A percentile compares a stretch with the other conserved stretches of the same genome.
Conservation (phyloP, 345 rosid species). For the Eucalyptus curtisii region DNA sequence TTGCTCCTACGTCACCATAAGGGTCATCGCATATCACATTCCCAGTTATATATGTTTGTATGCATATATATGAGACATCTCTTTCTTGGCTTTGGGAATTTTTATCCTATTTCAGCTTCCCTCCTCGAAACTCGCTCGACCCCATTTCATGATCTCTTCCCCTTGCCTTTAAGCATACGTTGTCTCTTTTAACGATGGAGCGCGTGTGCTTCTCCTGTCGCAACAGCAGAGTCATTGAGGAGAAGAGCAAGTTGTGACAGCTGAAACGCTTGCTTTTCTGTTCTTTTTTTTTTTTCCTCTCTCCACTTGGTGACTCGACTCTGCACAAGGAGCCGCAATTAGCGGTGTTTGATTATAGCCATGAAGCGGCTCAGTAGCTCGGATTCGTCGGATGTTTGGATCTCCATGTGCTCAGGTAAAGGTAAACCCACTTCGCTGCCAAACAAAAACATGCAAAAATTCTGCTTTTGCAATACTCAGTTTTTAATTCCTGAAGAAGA, state of each 20-base stretch:
- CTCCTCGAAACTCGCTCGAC: not conserved
- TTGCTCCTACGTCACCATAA: not conserved
- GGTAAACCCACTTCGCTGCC: conserved; percentile 1
- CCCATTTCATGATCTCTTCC: not conserved
- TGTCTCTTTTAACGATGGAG: not conserved
- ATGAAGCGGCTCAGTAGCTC: conserved; percentile 25
- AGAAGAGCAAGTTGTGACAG: not conserved
- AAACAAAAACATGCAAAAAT: not conserved
- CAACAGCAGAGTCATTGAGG: not conserved
- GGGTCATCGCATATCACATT: not conserved
- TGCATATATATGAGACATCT: not conserved
- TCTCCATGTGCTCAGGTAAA: conserved; percentile 8
- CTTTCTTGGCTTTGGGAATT: not conserved
- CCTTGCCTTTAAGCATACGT: not conserved
- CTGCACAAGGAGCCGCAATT: not conserved
- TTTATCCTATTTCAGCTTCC: not conserved
- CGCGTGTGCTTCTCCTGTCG: not conserved
- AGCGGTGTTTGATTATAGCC: not conserved
- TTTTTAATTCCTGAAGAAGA: not conserved
- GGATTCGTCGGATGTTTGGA: conserved; percentile 16
- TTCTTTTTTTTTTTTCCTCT: not conserved
- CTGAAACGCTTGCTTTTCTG: not conserved
- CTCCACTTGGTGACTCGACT: not conserved
- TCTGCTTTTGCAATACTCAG: not conserved
- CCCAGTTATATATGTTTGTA: not conserved